Evolutionary conservation across 768 basidiomycete species (phyloP).

Genomic region (Neoboletus magnificus): DNA sequence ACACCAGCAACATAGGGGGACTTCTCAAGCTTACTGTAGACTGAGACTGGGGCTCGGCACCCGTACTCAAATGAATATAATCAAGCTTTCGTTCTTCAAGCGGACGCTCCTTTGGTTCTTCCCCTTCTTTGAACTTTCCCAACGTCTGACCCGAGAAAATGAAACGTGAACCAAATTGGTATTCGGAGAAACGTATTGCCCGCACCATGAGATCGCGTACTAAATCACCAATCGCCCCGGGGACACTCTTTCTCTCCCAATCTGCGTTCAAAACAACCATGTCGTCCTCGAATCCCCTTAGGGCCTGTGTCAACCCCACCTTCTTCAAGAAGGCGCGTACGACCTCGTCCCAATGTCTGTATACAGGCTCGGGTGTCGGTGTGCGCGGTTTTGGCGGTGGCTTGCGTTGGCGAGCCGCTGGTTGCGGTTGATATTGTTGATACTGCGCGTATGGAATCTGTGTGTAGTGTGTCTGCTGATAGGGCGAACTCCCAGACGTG

Average conservation of each 20-base stretch:
- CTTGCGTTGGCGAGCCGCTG: slow-evolving; percentile 29
- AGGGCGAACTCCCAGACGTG: slow-evolving; percentile 27
- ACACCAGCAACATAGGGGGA: not conserved
- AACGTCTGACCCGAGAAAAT: slow-evolving; percentile 19
- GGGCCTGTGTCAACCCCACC: slow-evolving; percentile 54
- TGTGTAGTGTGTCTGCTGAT: slow-evolving; percentile 34
- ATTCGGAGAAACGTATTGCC: slow-evolving; percentile 2
- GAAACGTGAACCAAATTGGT: not conserved
- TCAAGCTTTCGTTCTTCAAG: slow-evolving; percentile 70
- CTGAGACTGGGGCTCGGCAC: slow-evolving; percentile 48
- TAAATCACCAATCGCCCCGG: slow-evolving; percentile 52
- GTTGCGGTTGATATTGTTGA: slow-evolving; percentile 31
- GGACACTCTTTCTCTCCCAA: slow-evolving; percentile 59
- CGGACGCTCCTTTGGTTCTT: slow-evolving; percentile 29
- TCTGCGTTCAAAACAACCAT: slow-evolving; percentile 65
- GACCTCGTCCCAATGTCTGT: slow-evolving; percentile 60
- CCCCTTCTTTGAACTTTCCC: slow-evolving; percentile 30
- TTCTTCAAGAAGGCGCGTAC: slow-evolving; percentile 51
- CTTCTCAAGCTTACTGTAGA: slow-evolving; percentile 50
- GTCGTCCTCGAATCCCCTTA: slow-evolving; percentile 65
- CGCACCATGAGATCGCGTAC: slow-evolving; percentile 50
- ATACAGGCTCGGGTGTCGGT: slow-evolving; percentile 42
- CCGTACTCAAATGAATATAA: slow-evolving; percentile 51
- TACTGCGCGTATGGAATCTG: slow-evolving; percentile 35
- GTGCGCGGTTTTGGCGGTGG: slow-evolving; percentile 26